Conservation (phyloP, 495 filamentous ascomycete genomes). For the Podospora pseudopauciseta region DNA sequence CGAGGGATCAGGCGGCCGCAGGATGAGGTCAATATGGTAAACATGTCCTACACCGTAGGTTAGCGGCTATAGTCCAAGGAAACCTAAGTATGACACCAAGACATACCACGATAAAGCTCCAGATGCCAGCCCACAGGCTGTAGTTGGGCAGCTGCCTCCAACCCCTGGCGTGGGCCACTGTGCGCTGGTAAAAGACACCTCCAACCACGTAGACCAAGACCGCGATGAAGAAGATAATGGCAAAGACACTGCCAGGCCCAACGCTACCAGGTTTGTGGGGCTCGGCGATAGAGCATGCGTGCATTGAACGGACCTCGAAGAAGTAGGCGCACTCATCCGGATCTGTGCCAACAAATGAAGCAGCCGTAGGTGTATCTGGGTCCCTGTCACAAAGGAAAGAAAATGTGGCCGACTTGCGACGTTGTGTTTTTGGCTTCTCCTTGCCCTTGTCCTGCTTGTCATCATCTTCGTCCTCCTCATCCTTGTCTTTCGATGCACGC, state of each 20-base stretch:
- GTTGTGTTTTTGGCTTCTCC: slow-evolving; percentile 43
- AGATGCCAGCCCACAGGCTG: slow-evolving; percentile 83
- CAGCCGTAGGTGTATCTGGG: slow-evolving; percentile 52
- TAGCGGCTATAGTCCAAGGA: background rate
- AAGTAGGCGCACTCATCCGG: slow-evolving; percentile 91
- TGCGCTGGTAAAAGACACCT: slow-evolving; percentile 91
- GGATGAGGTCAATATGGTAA: slow-evolving; percentile 75
- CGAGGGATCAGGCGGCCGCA: slow-evolving; percentile 62
- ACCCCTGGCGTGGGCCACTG: slow-evolving; percentile 88
- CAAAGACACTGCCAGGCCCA: slow-evolving; percentile 85
- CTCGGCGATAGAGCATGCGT: slow-evolving; percentile 68
- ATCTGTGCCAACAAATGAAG: slow-evolving; percentile 79
- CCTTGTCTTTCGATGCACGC: slow-evolving; percentile 30
- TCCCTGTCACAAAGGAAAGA: slow-evolving; percentile 91
- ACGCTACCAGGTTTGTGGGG: slow-evolving; percentile 63
- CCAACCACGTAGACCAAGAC: slow-evolving; percentile 85
- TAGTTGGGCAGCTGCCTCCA: slow-evolving; percentile 97
- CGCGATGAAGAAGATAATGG: slow-evolving; percentile 82
- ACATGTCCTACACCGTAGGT: slow-evolving; percentile 61
- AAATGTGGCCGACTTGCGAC: slow-evolving; percentile 82
- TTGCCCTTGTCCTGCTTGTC: slow-evolving; percentile 29
- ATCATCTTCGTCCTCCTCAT: slow-evolving; percentile 29
- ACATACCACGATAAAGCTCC: slow-evolving; percentile 73
- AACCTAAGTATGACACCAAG: slow-evolving; percentile 28
- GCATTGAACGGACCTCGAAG: slow-evolving; percentile 86